Percentiles rank a stretch among this genome's conserved stretches.
Evolutionary conservation across 768 basidiomycete genomes (phyloP).

Genomic region (Trametes cingulata): DNA sequence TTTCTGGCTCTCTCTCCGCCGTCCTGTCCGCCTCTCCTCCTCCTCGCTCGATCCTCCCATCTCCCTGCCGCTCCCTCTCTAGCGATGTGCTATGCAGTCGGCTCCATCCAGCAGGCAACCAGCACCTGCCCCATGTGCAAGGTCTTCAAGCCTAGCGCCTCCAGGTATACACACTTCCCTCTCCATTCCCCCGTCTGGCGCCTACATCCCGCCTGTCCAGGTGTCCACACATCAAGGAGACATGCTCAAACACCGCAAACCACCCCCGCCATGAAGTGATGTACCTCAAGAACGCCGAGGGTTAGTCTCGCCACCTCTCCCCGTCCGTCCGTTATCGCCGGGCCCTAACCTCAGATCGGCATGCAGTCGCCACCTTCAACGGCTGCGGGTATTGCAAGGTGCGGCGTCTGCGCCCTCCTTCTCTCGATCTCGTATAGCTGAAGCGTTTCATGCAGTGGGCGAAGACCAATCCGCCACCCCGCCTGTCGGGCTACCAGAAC

Average conservation of each 20-base stretch:
- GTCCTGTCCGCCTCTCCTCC: slow-evolving; percentile 30
- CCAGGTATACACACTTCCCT: slow-evolving; percentile 45
- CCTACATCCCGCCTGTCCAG: slow-evolving; percentile 41
- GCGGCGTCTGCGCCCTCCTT: slow-evolving; percentile 27
- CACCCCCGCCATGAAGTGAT: slow-evolving; percentile 81
- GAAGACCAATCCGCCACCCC: slow-evolving; percentile 53
- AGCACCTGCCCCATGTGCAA: slow-evolving; percentile 83
- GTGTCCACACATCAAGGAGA: slow-evolving; percentile 74
- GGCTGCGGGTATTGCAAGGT: slow-evolving; percentile 94
- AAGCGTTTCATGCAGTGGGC: slow-evolving; percentile 62
- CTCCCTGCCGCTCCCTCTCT: slow-evolving; percentile 23
- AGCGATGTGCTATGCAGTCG: slow-evolving; percentile 73
- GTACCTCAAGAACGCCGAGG: slow-evolving; percentile 86
- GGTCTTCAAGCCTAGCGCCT: slow-evolving; percentile 63
- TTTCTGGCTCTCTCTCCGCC: slow-evolving; percentile 24
- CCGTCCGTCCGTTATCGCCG: slow-evolving; percentile 22
- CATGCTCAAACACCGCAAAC: slow-evolving; percentile 69
- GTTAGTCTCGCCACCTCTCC: slow-evolving; percentile 41
- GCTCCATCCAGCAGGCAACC: slow-evolving; percentile 67
- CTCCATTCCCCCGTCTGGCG: slow-evolving; percentile 22
- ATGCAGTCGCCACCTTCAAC: slow-evolving; percentile 73
- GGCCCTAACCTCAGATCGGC: slow-evolving; percentile 22
- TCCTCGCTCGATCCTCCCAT: slow-evolving; percentile 23
- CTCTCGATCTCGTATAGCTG: slow-evolving; percentile 4
- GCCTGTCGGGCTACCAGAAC: slow-evolving; percentile 61